Evolutionary conservation across 2,329 filamentous ascomycete genomes (phyloP), one percentile per base, ranked within the genome.

Genomic region (Cryphonectria japonica): DNA sequence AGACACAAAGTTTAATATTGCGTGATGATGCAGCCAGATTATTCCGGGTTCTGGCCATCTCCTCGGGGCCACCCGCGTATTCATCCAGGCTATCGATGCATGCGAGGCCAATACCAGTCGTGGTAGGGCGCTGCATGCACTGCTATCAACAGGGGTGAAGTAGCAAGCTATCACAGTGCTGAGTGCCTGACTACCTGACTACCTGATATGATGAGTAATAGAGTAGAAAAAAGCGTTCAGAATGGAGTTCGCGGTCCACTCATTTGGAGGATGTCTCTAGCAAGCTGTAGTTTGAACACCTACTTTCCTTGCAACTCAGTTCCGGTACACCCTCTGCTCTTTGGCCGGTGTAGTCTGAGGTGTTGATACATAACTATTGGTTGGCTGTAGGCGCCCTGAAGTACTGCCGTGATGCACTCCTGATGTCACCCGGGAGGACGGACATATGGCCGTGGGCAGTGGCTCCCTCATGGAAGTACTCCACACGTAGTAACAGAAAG

Each of bases 41-140:
- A 1, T 64, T 39, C 7, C 41, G 26, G 13, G 6, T 46, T 5
- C 54, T n/a, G 52, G 52, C 9, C 0, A 57, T 57, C 7, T 67
- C 66, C 54, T 67, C 59, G 22, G 64, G 32, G 46, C 57, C 67
- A n/a, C 67, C 67, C 11, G 16, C 29, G 26, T 64, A 69, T 34
- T 72, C 70, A 16, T 72, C 70, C 37, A 72, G n/a, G 19, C 46
- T 22, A 50, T 50, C 46, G 46, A 69, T 69, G 50, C 50, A 54
- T 22, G n/a, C 50, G n/a, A 54, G n/a, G 50, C 22, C n/a, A 2
- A 26, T 54, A 4, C 50, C 50, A 26, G 6, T 26, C 11, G 50
- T 26, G n/a, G 50, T n/a, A 54, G 50, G 22, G n/a, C 7, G 2
- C 4, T 26, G 50, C 50, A 50, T 50, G 43, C 1, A 7, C 14